These are phyloP conservation scores for Davidsoniella australis DNA, from an alignment of 2,329 filamentous ascomycete species.

Conservation along the genomic window DNA sequence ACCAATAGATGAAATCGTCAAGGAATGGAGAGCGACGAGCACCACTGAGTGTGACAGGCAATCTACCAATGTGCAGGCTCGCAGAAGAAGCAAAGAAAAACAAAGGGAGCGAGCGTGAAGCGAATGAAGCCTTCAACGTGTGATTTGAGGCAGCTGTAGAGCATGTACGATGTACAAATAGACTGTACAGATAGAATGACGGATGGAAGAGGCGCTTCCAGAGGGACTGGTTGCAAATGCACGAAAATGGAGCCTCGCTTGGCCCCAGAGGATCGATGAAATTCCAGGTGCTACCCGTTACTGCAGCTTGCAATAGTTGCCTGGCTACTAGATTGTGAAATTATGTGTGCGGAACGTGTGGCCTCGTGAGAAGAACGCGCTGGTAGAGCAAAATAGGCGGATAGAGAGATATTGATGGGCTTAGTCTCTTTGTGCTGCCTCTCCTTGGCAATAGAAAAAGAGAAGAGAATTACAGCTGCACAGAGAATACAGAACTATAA, in stretches of 20 bases:
- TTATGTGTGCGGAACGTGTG: background rate
- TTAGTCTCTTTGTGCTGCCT: no score
- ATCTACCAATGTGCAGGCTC: background rate
- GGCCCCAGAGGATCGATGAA: background rate
- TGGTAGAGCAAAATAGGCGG: no score
- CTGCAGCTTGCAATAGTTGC: background rate
- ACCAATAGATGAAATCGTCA: background rate
- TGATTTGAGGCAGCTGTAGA: background rate
- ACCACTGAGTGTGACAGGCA: background rate
- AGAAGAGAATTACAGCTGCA: no score
- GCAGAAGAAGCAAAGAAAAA: background rate
- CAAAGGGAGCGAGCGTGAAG: background rate
- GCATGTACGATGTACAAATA: background rate
- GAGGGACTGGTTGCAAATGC: slow-evolving; percentile 10
- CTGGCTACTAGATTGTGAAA: background rate
- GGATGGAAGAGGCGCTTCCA: background rate
- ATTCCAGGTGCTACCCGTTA: background rate
- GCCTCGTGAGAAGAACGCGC: no score
- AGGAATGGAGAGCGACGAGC: background rate
- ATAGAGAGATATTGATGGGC: no score
- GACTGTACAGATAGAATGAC: background rate
- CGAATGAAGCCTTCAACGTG: background rate
- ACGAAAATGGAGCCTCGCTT: slow-evolving; percentile 12
- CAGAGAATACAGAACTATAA: no score
- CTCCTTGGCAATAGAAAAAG: no score